phyloP scores from a whole-genome alignment of 192 early-diverging fungal genomes.

The Podochytrium sp. region DNA sequence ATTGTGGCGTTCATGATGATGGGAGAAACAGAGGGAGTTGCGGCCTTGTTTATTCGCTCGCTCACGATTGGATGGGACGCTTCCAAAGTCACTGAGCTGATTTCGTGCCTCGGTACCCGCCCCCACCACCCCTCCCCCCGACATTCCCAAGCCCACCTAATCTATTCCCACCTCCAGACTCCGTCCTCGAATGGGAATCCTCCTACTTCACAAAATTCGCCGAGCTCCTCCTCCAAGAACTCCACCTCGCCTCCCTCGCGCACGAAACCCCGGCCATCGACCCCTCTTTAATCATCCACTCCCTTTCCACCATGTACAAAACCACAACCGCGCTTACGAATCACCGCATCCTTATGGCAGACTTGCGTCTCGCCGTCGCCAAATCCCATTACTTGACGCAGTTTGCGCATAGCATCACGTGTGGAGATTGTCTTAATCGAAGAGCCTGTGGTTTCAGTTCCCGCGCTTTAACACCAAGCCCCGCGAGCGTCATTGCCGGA shows the following conservation, averaged over 20 bases:
- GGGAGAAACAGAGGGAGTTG: constrained; percentile 27
- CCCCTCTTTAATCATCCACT: constrained; percentile 13
- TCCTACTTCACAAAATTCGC: constrained; percentile 31
- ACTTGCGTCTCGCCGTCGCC: constrained; percentile 30
- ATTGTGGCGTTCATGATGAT: constrained; percentile 43
- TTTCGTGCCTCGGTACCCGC: constrained; percentile 23
- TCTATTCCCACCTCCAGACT: constrained; percentile 7
- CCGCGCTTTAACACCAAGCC: neutral
- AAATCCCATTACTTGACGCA: constrained; percentile 29
- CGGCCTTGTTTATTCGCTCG: constrained; percentile 38
- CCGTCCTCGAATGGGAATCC: constrained; percentile 36
- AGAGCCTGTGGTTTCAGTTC: neutral
- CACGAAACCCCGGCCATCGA: constrained; percentile 18
- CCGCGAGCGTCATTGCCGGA: constrained; percentile 8
- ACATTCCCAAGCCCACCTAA: neutral
- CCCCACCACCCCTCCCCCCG: too few relatives aligned
- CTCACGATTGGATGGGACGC: constrained; percentile 30
- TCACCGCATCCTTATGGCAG: constrained; percentile 33
- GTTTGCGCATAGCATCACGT: constrained; percentile 22
- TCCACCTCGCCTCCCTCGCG: constrained; percentile 10
- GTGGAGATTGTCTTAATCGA: constrained; percentile 10
- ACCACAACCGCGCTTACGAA: constrained; percentile 22
- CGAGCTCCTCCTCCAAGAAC: constrained; percentile 16
- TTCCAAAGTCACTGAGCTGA: constrained; percentile 21
- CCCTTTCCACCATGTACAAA: constrained; percentile 34